These are phyloP conservation scores for Syzygium aqueum DNA, from an alignment of 345 rosid genomes.

Conservation along the genomic window DNA sequence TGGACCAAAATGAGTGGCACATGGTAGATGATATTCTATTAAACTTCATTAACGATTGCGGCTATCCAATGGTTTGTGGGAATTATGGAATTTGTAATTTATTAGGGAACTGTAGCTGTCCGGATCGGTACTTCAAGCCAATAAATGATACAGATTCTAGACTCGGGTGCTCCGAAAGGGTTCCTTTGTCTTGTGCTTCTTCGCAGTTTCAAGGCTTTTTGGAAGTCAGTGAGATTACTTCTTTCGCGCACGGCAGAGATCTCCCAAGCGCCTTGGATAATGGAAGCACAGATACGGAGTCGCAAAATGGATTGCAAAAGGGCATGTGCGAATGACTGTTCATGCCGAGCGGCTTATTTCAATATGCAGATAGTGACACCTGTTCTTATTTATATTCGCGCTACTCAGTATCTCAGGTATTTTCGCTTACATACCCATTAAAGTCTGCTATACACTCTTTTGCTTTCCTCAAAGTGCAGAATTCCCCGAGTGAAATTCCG, in stretches of 20 bases:
- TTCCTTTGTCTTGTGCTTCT: not conserved
- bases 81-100: not conserved
- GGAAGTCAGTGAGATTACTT: not conserved
- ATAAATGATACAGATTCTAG: not conserved
- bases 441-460: not conserved
- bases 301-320: not conserved
- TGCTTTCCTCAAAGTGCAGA: constrained; percentile 1
- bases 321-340: constrained; percentile 11
- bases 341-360: constrained; percentile 13
- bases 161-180: not conserved
- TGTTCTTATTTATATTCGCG: not conserved
- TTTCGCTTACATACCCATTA: not conserved
- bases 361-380: not conserved
- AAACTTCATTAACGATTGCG: not conserved
- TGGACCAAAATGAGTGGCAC: not conserved
- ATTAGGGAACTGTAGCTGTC: not conserved
- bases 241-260: not conserved
- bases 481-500: not conserved
- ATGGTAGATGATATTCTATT: not conserved
- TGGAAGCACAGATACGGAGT: not conserved
- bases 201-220: not conserved
- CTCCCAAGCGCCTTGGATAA: too few species aligned
- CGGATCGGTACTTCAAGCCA: not conserved
- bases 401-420: constrained; percentile 1
- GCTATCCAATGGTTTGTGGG: not conserved